phyloP scores from a whole-genome alignment of 2,329 filamentous ascomycete species.

The Tolypocladium pustulatum region DNA sequence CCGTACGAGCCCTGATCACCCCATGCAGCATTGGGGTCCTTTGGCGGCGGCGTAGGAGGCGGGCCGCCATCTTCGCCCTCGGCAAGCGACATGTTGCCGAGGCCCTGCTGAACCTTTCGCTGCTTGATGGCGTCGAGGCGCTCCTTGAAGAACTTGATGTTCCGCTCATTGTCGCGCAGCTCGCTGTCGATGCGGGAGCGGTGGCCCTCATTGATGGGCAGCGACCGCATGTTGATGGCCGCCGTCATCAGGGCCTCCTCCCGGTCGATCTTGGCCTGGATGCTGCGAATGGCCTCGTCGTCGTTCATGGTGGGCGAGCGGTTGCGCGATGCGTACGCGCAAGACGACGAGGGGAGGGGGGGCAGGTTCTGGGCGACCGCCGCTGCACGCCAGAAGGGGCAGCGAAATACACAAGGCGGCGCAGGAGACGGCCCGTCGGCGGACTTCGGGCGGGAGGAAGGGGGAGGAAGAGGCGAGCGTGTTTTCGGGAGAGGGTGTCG shows the following conservation, averaged over 20 bases:
- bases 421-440: neutral
- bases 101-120: conserved; percentile 59
- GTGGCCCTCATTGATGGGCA: conserved; percentile 87
- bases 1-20: conserved; percentile 56
- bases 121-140: conserved; percentile 81
- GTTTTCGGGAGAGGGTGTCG: neutral
- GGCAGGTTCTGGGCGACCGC: neutral
- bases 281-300: conserved; percentile 60
- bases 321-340: conserved; percentile 28
- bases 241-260: conserved; percentile 93
- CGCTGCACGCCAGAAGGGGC: neutral
- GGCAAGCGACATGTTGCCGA: conserved; percentile 57
- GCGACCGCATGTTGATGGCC: conserved; percentile 88
- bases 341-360: conserved; percentile 12
- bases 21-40: conserved; percentile 44
- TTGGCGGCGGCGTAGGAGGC: conserved; percentile 60
- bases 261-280: conserved; percentile 94
- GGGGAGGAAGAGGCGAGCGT: conserved; percentile 5
- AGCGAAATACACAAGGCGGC: neutral
- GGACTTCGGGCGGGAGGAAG: conserved; percentile 2
- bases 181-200: conserved; percentile 85
- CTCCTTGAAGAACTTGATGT: conserved; percentile 93
- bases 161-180: conserved; percentile 85
- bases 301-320: conserved; percentile 46
- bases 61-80: conserved; percentile 35